Evolutionary conservation across 371 early-diverging fungal species (phyloP), one percentile per base, ranked within the genome.

Genomic region (Mortierella sp.): DNA sequence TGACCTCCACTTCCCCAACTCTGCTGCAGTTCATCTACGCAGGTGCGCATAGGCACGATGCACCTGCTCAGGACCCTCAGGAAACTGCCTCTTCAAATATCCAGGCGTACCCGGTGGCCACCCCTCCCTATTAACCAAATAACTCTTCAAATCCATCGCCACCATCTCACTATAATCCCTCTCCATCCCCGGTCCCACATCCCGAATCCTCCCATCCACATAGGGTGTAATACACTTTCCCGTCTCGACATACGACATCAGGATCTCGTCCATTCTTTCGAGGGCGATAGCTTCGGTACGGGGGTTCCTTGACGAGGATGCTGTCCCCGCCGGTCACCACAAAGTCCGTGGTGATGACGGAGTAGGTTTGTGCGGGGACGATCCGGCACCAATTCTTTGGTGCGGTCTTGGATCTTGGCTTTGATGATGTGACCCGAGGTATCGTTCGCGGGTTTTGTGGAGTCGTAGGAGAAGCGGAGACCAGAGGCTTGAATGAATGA

Each of bases 291-390:
- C 58, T 14, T 41, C 56, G 11, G 65, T 27, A 29, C 75, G 56
- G 24, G 24, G 65, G 51, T 55, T 35, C 49, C 72, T 72, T 68
- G 60, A 70, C 49, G 14, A 78, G 72, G 70, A 94, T 85, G 51
- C 88, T 89, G 82, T 94, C 94, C 48, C 92, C 94, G 12, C 92
- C 93, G 8, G 79, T 86, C 51, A 89, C 78, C 51, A 90, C 68
- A 84, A 90, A 93, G 65, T 92, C 92, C 6, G 83, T 70, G 0
- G 93, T 91, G 12, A 89, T 79, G 11, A 89, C 75, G 14, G 72
- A 83, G 84, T 93, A 94, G 11, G 79, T 87, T 32, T 81, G 83
- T 3, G 46, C 1, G 1, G 73, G 55, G 2, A 43, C 49, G 38
- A 77, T 72, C 16, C 32, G 54, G 24, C 49, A 63, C 75, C 79